phyloP scores from a whole-genome alignment of 257 asterid genomes.

The Galeopsis tetrahit region DNA sequence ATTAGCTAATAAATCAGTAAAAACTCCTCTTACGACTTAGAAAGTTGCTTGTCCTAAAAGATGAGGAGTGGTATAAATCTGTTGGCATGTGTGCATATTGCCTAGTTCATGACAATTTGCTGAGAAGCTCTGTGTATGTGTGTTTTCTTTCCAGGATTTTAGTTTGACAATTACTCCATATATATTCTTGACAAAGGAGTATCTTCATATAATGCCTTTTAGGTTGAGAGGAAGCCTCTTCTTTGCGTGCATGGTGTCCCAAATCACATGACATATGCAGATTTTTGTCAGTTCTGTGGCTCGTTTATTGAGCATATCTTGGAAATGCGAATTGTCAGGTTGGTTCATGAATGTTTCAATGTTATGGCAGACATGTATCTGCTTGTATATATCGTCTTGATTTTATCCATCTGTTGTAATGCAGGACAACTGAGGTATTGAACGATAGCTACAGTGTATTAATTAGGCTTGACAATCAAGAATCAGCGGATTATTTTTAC shows the following conservation, averaged over 20 bases:
- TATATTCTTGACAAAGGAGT: background rate
- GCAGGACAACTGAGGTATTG: conserved; percentile 75
- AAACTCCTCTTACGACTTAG: background rate
- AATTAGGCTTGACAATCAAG: conserved; percentile 79
- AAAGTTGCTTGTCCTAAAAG: conserved; percentile 12
- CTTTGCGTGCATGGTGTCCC: conserved; percentile 92
- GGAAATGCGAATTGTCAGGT: conserved; percentile 98
- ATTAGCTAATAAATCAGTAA: conserved; percentile 7
- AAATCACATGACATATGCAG: conserved; percentile 95
- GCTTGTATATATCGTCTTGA: conserved; percentile 30
- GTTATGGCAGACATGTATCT: background rate
- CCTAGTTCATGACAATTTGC: conserved; percentile 13
- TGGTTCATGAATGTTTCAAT: conserved; percentile 28
- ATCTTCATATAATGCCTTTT: conserved; percentile 27
- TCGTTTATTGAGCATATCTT: conserved; percentile 80
- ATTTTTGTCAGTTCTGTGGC: conserved; percentile 92
- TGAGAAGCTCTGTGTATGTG: background rate
- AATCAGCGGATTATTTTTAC: conserved; percentile 76
- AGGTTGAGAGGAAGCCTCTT: conserved; percentile 89
- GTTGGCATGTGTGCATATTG: background rate
- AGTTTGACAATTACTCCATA: background rate
- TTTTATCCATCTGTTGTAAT: conserved; percentile 30
- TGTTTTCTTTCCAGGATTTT: background rate
- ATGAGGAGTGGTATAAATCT: background rate
- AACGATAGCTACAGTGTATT: conserved; percentile 81